These are phyloP conservation scores for Rhodomyrtus tomentosa DNA, from an alignment of 345 rosid species.

Conservation along the genomic window DNA sequence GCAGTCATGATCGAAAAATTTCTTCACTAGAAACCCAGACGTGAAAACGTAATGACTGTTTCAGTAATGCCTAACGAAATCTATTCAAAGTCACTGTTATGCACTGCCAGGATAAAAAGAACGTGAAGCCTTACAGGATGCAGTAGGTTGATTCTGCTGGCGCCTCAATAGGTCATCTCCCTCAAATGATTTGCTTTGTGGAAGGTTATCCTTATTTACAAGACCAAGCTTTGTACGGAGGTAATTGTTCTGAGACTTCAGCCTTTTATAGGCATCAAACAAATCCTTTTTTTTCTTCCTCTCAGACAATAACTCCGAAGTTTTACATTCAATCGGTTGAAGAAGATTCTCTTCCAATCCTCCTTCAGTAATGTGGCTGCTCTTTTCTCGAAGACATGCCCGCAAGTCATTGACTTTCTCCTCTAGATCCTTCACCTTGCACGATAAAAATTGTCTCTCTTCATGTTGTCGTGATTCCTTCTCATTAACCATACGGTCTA, in stretches of 20 bases:
- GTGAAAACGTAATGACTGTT: not conserved
- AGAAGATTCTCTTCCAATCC: constrained; percentile 21
- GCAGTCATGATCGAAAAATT: not conserved
- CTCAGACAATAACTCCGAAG: constrained; percentile 30
- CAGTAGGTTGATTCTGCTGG: constrained; percentile 14
- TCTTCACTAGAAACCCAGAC: not conserved
- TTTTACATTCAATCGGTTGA: constrained; percentile 25
- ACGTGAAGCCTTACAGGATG: constrained; percentile 26
- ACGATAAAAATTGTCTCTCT: constrained; percentile 12
- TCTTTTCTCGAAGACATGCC: constrained; percentile 9
- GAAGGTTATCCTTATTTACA: constrained; percentile 26
- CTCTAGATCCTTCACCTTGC: constrained; percentile 29
- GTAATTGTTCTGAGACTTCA: constrained; percentile 57
- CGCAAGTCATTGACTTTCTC: constrained; percentile 26
- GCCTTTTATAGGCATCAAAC: constrained; percentile 33
- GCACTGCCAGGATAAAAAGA: not conserved
- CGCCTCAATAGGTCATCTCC: constrained; percentile 20
- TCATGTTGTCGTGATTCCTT: constrained; percentile 22
- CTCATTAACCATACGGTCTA: constrained; percentile 20
- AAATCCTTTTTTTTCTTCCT: constrained; percentile 28
- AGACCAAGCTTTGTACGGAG: constrained; percentile 42
- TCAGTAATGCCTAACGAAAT: not conserved
- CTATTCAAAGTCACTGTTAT: not conserved
- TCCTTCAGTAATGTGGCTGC: constrained; percentile 1
- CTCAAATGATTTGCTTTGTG: constrained; percentile 16